Evolutionary conservation across 768 basidiomycete genomes (phyloP), one percentile per base, ranked within the genome.

Genomic region (Amanita pallidorosea): DNA sequence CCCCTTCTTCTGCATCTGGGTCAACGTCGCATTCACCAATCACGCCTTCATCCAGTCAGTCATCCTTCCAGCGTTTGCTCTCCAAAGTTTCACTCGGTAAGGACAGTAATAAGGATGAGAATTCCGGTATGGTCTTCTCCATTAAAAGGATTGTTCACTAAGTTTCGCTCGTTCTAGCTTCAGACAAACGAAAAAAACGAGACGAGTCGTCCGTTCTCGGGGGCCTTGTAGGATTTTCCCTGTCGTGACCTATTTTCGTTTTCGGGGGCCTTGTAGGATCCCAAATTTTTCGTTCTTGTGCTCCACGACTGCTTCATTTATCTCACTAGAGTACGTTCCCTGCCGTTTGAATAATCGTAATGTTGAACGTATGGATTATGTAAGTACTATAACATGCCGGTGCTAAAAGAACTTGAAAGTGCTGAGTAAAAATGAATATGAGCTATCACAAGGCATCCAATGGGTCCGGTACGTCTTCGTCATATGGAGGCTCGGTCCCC

Each of bases 301-400:
- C n/a, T n/a, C 7, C 43, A 31, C 18, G 29, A 18, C 33, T 15
- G 27, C 15, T 47, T 34, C 17, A 47, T 47, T 23, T 35, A 34
- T 20, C 22, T 25, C 22, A 47, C 18, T 47, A 36, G 33, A 36
- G 15, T 47, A 47, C 22, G 29, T 27, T 46, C 33, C 1, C 34
- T 18, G 31, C 34, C 34, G 34, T 34, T 35, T 31, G 45, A 47
- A 47, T 47, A 47, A 47, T 36, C 45, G 17, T 47, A 20, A 20
- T 46, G 12, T 35, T 29, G 43, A 13, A 44, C 27, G 25, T 43
- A 27, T 43, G 42, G 42, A 46, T 46, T 5, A 46, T 46, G 45
- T 22, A 47, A 35, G 25, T 47, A 47, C 15, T 47, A 36, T 47
- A 47, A 47, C 45, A 47, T 48, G 47, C 49, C 23, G 33, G 43